Evolutionary conservation across 2,329 filamentous ascomycete species (phyloP).

Genomic region (Xylariaceae sp.): DNA sequence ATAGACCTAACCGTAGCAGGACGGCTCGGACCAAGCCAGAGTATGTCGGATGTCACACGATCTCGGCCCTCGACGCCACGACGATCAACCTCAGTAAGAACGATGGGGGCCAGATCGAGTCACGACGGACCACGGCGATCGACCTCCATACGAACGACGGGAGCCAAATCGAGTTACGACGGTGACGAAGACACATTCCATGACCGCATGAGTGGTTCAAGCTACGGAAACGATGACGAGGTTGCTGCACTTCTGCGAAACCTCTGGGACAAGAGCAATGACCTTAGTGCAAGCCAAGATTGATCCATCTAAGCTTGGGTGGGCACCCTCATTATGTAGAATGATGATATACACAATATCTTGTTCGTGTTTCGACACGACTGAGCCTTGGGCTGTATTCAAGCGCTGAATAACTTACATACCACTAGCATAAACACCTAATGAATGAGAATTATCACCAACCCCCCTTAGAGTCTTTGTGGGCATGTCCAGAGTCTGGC

Average conservation of each 20-base stretch:
- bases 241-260: conserved; percentile 42
- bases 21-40: conserved; percentile 49
- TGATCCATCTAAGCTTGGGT: not conserved
- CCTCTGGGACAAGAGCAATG: conserved; percentile 27
- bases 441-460: conserved; percentile 14
- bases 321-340: not conserved
- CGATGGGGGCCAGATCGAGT: conserved; percentile 51
- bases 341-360: conserved; percentile 7
- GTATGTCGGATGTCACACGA: conserved; percentile 43
- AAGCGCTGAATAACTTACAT: not conserved
- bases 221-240: conserved; percentile 57
- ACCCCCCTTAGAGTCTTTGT: too few relatives aligned
- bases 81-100: conserved; percentile 47
- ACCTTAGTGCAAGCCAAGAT: conserved; percentile 21
- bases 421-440: conserved; percentile 1
- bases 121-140: conserved; percentile 54
- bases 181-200: conserved; percentile 53
- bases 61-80: conserved; percentile 44
- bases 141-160: too few relatives aligned
- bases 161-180: conserved; percentile 55
- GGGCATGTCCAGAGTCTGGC: not conserved
- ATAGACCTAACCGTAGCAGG: conserved; percentile 36
- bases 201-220: conserved; percentile 56
- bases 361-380: not conserved
- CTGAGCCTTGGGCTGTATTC: not conserved